Evolutionary conservation across 2,329 filamentous ascomycete genomes (phyloP), one percentile per base, ranked within the genome.

Genomic region (Cladosporium sphaerospermum): DNA sequence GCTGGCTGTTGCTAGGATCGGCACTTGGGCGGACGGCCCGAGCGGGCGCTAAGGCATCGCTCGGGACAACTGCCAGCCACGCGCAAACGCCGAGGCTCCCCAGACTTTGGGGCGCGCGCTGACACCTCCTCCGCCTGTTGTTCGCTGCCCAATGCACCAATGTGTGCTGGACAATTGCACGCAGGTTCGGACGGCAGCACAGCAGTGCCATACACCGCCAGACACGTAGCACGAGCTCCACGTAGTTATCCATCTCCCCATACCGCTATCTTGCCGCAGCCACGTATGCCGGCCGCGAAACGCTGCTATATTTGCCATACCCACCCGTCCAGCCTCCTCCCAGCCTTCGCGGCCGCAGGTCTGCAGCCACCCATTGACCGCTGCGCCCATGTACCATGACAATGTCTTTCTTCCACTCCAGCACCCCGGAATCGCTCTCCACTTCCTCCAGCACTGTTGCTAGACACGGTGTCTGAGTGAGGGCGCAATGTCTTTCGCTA

Each of bases 331-430:
- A 47, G 45, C 45, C 45, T 34, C 45, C 45, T 50, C 39, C 14
- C 39, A 42, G 28, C 39, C 47, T 23, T 42, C 36, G n/a, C 7
- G 18, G 31, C 36, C 36, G 36, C 11, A 18, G 3, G 11, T 16
- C 36, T 31, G 40, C n/a, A 44, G 40, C 32, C 47, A 44, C 33
- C 48, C 40, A 51, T 32, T 28, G 23, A 51, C 18, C 39, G 10
- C 7, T 9, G 16, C 33, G 48, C 48, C 48, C 48, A 51, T 51
- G 48, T 33, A 51, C 31, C 36, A 44, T 44, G 40, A 36, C 48
- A 51, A 51, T 51, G 48, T 51, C 48, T 51, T 51, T 51, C 48
- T 51, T 43, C 40, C 41, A 51, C 36, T 36, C 48, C 48, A 44
- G 40, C 18, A 44, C 36, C 48, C 48, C 32, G 40, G 48, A 36